Conservation (phyloP, 2,329 filamentous ascomycete genomes). For the Fusarium dlaminii region DNA sequence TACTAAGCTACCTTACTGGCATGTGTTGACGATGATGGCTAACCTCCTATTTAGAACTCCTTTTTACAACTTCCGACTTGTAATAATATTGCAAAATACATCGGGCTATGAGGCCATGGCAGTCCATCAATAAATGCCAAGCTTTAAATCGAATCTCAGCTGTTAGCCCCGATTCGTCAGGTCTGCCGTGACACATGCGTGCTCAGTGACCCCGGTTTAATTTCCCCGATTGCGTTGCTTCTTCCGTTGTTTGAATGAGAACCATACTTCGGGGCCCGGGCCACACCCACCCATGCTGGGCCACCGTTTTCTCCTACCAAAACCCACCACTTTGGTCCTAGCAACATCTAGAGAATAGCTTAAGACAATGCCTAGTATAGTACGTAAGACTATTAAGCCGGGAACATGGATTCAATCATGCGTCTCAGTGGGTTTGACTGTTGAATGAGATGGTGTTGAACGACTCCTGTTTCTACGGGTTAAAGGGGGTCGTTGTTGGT, state of each 20-base stretch:
- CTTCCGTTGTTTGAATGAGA: constrained; percentile 14
- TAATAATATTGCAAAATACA: background rate
- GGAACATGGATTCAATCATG: constrained; percentile 23
- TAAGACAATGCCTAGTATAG: background rate
- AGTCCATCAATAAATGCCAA: constrained; percentile 11
- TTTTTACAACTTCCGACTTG: background rate
- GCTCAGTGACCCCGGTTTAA: constrained; percentile 19
- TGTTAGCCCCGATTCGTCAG: constrained; percentile 31
- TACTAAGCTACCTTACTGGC: background rate
- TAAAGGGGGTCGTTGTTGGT: background rate
- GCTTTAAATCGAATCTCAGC: constrained; percentile 19
- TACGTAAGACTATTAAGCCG: constrained; percentile 2
- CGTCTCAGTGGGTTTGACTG: constrained; percentile 6
- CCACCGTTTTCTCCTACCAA: constrained; percentile 29
- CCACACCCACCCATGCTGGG: background rate
- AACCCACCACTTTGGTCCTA: constrained; percentile 3
- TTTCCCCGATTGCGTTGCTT: constrained; percentile 36
- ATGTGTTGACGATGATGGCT: background rate
- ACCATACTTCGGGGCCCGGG: background rate
- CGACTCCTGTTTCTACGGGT: background rate
- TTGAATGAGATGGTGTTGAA: constrained; percentile 3
- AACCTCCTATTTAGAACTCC: background rate
- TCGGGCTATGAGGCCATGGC: background rate
- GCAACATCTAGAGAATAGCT: constrained; percentile 6
- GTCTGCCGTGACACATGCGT: constrained; percentile 12